Conservation (phyloP, 2,329 filamentous ascomycete genomes). For the Raffaelea ambrosiae region DNA sequence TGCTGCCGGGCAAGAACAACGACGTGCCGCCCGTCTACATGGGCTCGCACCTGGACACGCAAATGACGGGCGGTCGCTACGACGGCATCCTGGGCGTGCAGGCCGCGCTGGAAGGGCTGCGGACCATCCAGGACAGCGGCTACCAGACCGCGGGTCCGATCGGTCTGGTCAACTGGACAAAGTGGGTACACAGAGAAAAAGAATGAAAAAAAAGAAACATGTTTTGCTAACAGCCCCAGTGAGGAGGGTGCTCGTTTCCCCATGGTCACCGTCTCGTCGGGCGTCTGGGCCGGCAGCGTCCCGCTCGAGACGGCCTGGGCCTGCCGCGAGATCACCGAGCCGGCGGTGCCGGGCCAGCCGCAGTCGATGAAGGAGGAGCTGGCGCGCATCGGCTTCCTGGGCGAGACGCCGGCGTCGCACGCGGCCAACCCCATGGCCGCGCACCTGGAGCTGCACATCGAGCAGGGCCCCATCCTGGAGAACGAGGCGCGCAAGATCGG, state of each 20-base stretch:
- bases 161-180: constrained; percentile 73
- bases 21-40: constrained; percentile 47
- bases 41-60: constrained; percentile 62
- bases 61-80: constrained; percentile 58
- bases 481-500: constrained; percentile 54
- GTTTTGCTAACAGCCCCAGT: too few species aligned
- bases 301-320: constrained; percentile 51
- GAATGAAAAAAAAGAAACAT: too few species aligned
- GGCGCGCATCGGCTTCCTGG: constrained; percentile 63
- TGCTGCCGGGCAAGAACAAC: constrained; percentile 56
- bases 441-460: constrained; percentile 79
- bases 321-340: constrained; percentile 45
- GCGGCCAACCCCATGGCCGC: constrained; percentile 58
- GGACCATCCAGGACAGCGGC: constrained; percentile 56
- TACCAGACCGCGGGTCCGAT: constrained; percentile 62
- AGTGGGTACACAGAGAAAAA: too few species aligned
- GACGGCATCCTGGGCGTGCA: constrained; percentile 70
- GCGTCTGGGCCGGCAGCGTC: constrained; percentile 65
- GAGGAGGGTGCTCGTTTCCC: constrained; percentile 79
- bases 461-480: constrained; percentile 72
- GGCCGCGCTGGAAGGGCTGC: constrained; percentile 65
- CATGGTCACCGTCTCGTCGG: constrained; percentile 63
- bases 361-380: constrained; percentile 60
- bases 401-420: constrained; percentile 46
- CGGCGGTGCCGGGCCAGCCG: constrained; percentile 31